Evolutionary conservation across 768 basidiomycete genomes (phyloP), one percentile per base, ranked within the genome.

Genomic region (Mycena chlorophos): DNA sequence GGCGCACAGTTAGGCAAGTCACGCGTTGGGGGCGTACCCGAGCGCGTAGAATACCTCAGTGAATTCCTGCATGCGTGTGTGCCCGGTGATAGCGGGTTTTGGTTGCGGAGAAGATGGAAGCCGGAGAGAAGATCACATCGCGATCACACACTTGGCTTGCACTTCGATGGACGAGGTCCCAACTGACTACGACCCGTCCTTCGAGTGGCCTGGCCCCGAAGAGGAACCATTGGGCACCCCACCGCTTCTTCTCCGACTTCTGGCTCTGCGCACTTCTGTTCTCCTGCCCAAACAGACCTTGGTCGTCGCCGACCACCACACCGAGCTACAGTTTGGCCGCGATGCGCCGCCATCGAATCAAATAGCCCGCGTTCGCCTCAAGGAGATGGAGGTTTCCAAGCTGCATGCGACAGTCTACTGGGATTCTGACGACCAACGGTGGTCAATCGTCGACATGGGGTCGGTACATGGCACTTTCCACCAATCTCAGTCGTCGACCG

Each of bases 371-470:
- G 75, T 94, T 51, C 82, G 91, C 42, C 71, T 94, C 30, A 90
- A 88, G 70, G 90, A 93, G 71, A 87, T 94, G 85, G 80, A 82
- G 57, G 89, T 92, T 12, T 91, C 88, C 2, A 93, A 92, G 69
- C 60, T 87, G 51, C 91, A 94, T 64, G 86, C 89, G 8, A 88
- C 85, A 2, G 73, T 81, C 1, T 93, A 82, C 65, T 91, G 85
- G 86, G 85, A 91, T 66, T 42, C 40, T 42, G 40, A 42, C 40
- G 71, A 73, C 29, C 68, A 71, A 14, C 79, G 82, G 54, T 93
- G 90, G 90, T 78, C 81, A 2, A 72, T 89, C 27, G 89, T 91
- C 10, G 91, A 94, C 66, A 89, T 89, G 85, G 91, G 89, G 10
- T 89, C 88, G 50, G 87, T 85, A 68, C 91, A 94, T 60, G 91